These are phyloP conservation scores for Moniliella sp. DNA, from an alignment of 1,284 basidiomycete genomes.

Conservation along the genomic window DNA sequence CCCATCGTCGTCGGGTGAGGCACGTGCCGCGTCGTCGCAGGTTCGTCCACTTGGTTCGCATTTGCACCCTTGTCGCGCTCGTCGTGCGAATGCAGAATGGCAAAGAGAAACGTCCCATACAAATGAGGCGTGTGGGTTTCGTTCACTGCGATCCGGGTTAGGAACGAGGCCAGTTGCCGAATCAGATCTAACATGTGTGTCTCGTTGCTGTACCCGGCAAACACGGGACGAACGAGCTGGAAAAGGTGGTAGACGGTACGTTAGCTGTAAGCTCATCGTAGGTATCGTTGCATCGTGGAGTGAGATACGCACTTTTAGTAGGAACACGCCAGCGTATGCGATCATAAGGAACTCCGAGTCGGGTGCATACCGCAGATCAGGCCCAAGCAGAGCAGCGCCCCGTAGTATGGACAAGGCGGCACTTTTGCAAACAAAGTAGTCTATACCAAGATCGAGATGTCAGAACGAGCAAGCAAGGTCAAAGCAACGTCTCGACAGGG, in stretches of 20 bases:
- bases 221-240: conserved; percentile 58
- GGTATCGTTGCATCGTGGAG: neutral
- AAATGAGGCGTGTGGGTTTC: conserved; percentile 23
- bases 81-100: conserved; percentile 16
- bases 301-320: conserved; percentile 19
- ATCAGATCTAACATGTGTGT: conserved; percentile 48
- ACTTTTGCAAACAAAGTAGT: no score
- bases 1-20: no score
- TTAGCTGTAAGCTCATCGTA: conserved; percentile 1
- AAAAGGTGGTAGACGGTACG: conserved; percentile 4
- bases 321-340: conserved; percentile 54
- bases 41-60: no score
- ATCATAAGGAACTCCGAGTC: conserved; percentile 78
- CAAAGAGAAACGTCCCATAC: conserved; percentile 20
- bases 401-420: no score
- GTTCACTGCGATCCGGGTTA: conserved; percentile 23
- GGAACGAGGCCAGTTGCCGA: conserved; percentile 51
- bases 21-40: no score
- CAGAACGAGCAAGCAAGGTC: no score
- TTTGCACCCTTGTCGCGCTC: no score
- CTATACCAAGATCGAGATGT: no score
- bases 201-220: conserved; percentile 49
- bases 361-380: conserved; percentile 55
- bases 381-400: conserved; percentile 9
- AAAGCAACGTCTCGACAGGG: no score